Evolutionary conservation across 2,329 filamentous ascomycete genomes (phyloP), one percentile per base, ranked within the genome.

Genomic region (Aureobasidium sp.): DNA sequence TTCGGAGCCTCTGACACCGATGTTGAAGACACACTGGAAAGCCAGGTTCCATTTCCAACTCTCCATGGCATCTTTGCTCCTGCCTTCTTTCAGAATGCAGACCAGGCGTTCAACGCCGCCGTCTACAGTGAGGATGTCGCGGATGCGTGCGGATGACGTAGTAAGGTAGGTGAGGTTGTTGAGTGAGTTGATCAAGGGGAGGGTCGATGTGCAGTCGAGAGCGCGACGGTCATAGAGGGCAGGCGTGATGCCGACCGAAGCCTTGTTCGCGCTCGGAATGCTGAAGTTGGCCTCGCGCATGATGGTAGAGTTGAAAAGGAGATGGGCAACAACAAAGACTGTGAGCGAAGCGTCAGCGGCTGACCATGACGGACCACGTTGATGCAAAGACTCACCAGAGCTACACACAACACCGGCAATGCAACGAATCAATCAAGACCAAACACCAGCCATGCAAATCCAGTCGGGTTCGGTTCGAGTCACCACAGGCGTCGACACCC

Each of bases 11-110:
- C 94, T 85, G 62, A 99, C 93, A 61, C 94, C 94, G 71, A 99
- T 97, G 74, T 99, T 99, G 72, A 99, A 94, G 65, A 97, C 92
- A 74, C 94, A 99, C 75, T 97, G 94, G 74, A 99, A 99, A 57
- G 94, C 94, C 64, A 99, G 82, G 71, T 96, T 99, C 94, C 94
- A 99, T 77, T 97, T 97, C 94, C 94, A 99, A 89, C 96, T 96
- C 74, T 96, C 93, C 93, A 97, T 96, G 86, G 96, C 88, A 73
- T 99, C 93, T 75, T 92, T 95, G 77, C 90, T 96, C 71, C 94
- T 84, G 64, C 94, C 94, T 75, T 96, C 90, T 76, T 99, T 99
- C 74, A 99, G 84, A 71, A 99, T 96, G 82, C 91, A 96, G 72
- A 99, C 90, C 67, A 99, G 80, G 65, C 93, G 81, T 78, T 99